Evolutionary conservation across 805 yeast genomes (phyloP).

Genomic region (Candida mattraensis): DNA sequence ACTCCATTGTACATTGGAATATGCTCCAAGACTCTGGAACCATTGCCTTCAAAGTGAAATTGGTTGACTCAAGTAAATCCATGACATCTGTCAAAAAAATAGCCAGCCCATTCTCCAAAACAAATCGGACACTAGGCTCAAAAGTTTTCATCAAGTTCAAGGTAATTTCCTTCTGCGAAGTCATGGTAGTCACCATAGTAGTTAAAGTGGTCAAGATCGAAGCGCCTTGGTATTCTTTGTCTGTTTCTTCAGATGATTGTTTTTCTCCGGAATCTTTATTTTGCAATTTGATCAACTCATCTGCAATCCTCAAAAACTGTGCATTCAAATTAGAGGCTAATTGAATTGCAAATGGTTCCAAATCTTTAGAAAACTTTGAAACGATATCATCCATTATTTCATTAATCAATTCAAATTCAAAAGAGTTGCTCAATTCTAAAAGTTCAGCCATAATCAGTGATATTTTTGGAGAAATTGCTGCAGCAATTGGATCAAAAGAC

Average conservation of each 20-base stretch:
- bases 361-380: constrained; percentile 77
- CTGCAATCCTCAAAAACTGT: constrained; percentile 71
- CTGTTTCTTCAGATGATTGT: constrained; percentile 40
- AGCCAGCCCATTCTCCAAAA: constrained; percentile 62
- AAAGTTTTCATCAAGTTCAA: constrained; percentile 63
- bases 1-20: constrained; percentile 40
- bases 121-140: constrained; percentile 65
- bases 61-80: constrained; percentile 68
- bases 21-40: constrained; percentile 48
- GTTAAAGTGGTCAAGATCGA: constrained; percentile 81
- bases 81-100: constrained; percentile 77
- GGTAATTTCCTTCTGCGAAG: constrained; percentile 68
- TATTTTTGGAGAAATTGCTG: constrained; percentile 59
- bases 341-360: constrained; percentile 87
- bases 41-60: constrained; percentile 51
- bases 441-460: constrained; percentile 77
- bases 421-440: constrained; percentile 64
- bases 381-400: constrained; percentile 94
- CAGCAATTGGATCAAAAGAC: constrained; percentile 46
- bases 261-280: constrained; percentile 38
- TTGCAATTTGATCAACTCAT: constrained; percentile 51
- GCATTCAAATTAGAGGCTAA: constrained; percentile 60
- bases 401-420: constrained; percentile 81
- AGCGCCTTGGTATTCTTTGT: constrained; percentile 77
- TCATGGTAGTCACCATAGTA: constrained; percentile 79